A percentile compares a stretch with the other conserved stretches of the same genome.
phyloP scores from a whole-genome alignment of 2,329 filamentous ascomycete genomes.

The Blastomyces emzantsi region DNA sequence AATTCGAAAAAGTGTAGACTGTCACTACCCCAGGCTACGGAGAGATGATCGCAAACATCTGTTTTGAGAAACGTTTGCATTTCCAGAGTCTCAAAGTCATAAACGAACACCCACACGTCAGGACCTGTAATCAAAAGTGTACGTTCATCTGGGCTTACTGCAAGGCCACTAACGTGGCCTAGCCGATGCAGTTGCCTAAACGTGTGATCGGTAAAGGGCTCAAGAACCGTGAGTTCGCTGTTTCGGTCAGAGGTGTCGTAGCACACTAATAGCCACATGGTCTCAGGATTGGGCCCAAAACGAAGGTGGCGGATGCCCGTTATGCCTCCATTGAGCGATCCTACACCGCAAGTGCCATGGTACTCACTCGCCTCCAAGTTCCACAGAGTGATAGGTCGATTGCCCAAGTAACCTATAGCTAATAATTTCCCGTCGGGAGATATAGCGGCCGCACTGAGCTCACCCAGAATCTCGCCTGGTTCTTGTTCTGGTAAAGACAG shows the following conservation, averaged over 20 bases:
- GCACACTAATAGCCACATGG: slow-evolving; percentile 23
- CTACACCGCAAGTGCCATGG: too few species aligned
- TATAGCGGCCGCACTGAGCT: slow-evolving; percentile 15
- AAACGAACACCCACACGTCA: slow-evolving; percentile 16
- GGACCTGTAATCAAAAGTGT: background rate
- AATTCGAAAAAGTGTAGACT: slow-evolving; percentile 30
- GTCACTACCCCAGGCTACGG: slow-evolving; percentile 28
- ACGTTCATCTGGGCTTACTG: slow-evolving; percentile 25
- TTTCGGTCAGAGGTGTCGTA: slow-evolving; percentile 19
- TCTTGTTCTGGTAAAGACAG: slow-evolving; percentile 20
- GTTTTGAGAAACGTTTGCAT: slow-evolving; percentile 21
- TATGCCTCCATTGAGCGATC: slow-evolving; percentile 14
- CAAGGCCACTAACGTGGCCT: slow-evolving; percentile 23
- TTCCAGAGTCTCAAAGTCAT: slow-evolving; percentile 24
- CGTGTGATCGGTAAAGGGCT: slow-evolving; percentile 22
- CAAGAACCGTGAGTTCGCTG: slow-evolving; percentile 27
- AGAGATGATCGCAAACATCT: slow-evolving; percentile 23
- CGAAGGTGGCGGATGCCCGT: slow-evolving; percentile 24
- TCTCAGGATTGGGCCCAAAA: slow-evolving; percentile 30
- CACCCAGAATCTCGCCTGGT: too few species aligned
- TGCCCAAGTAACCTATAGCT: slow-evolving; percentile 18
- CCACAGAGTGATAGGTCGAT: slow-evolving; percentile 28
- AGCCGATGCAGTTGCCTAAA: slow-evolving; percentile 21
- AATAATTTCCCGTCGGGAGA: slow-evolving; percentile 26
- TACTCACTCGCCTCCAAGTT: slow-evolving; percentile 29